Evolutionary conservation across 805 yeast genomes (phyloP).

Genomic region (Hanseniaspora mollemarum): DNA sequence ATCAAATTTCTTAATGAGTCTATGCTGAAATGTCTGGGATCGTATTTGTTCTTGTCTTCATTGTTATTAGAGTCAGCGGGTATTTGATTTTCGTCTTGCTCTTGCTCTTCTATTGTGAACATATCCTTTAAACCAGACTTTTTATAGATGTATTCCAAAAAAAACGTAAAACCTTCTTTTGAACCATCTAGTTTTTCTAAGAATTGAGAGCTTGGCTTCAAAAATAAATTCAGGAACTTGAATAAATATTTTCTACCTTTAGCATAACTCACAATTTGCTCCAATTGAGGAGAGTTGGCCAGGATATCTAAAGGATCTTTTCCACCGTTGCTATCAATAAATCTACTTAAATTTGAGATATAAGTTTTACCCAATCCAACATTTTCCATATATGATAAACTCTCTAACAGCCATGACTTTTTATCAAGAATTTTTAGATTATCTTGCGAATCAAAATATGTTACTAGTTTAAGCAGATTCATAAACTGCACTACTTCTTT

Average conservation of each 20-base stretch:
- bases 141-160: constrained; percentile 27
- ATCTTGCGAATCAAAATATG: background rate
- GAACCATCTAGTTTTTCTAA: constrained; percentile 7
- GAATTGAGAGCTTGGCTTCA: background rate
- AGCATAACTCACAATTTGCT: background rate
- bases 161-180: constrained; percentile 17
- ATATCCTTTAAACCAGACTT: constrained; percentile 24
- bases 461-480: constrained; percentile 53
- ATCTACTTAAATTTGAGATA: constrained; percentile 2
- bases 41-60: constrained; percentile 13
- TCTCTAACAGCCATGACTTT: constrained; percentile 6
- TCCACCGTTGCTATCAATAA: background rate
- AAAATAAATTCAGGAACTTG: constrained; percentile 1
- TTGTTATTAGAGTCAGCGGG: background rate
- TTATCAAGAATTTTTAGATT: background rate
- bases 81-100: constrained; percentile 8
- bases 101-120: background rate
- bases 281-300: background rate
- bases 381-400: constrained; percentile 4
- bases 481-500: constrained; percentile 54
- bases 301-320: constrained; percentile 1
- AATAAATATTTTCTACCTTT: constrained; percentile 4
- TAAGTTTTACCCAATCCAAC: constrained; percentile 8
- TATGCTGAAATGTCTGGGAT: background rate
- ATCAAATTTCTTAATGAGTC: constrained; percentile 21